Conservation (phyloP, 257 asterid genomes). For the Jasminum sambac region DNA sequence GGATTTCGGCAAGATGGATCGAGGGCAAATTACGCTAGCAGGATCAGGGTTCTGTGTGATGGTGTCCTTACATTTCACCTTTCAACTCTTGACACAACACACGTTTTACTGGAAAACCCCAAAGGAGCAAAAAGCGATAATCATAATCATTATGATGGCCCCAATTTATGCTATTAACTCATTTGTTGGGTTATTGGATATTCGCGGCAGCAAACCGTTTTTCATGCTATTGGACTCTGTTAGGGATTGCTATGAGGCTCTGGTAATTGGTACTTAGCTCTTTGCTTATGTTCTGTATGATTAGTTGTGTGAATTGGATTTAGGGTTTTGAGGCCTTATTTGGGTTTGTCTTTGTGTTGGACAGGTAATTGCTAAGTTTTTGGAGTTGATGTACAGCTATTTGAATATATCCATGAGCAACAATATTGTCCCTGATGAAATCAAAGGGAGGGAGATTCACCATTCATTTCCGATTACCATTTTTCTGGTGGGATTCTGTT, state of each 20-base stretch:
- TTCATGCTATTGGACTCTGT: constrained; percentile 64
- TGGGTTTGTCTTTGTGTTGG: constrained; percentile 11
- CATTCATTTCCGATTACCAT: constrained; percentile 87
- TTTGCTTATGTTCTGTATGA: neutral
- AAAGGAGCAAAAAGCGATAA: constrained; percentile 75
- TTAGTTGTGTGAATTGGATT: neutral
- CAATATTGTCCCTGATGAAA: constrained; percentile 76
- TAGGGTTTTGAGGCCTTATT: neutral
- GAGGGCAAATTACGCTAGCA: constrained; percentile 56
- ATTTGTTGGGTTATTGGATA: constrained; percentile 71
- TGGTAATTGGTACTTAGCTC: constrained; percentile 58
- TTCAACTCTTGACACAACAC: constrained; percentile 78
- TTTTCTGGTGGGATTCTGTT: constrained; percentile 61
- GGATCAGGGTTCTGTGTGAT: constrained; percentile 65
- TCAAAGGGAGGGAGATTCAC: constrained; percentile 90
- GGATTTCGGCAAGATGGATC: constrained; percentile 68
- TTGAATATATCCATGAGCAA: constrained; percentile 65
- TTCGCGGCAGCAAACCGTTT: constrained; percentile 51
- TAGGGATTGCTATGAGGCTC: constrained; percentile 84
- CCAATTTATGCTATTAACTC: constrained; percentile 73
- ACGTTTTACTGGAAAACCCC: constrained; percentile 88
- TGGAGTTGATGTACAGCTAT: constrained; percentile 78
- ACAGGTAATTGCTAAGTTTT: constrained; percentile 88
- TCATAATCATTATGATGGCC: constrained; percentile 67
- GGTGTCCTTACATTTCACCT: constrained; percentile 70